Conservation (phyloP, 306 rosid species). For the Spatholobus suberectus region DNA sequence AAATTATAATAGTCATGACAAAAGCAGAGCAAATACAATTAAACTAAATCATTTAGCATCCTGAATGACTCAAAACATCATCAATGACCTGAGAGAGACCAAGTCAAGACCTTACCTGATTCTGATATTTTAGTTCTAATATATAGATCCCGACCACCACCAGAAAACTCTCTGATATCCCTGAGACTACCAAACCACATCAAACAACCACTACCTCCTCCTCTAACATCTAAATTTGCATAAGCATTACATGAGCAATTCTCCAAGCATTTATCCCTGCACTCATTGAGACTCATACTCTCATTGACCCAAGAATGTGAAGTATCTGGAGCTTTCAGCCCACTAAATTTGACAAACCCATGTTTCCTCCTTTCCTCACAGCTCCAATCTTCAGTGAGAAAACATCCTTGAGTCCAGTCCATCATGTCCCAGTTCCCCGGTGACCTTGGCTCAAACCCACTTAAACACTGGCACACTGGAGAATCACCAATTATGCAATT, state of each 20-base stretch:
- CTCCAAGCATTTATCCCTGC: conserved; percentile 52
- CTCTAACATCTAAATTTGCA: conserved; percentile 50
- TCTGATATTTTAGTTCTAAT: conserved; percentile 47
- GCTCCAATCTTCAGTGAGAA: conserved; percentile 30
- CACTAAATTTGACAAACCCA: conserved; percentile 48
- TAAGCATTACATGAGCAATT: conserved; percentile 71
- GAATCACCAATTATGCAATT: conserved; percentile 42
- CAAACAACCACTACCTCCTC: conserved; percentile 65
- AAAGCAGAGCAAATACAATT: not conserved
- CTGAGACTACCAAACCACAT: conserved; percentile 59
- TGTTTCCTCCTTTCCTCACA: conserved; percentile 41
- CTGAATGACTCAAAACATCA: not conserved
- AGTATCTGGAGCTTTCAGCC: conserved; percentile 61
- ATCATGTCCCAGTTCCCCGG: conserved; percentile 51
- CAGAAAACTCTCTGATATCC: conserved; percentile 43
- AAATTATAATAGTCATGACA: not conserved
- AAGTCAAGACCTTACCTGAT: conserved; percentile 38
- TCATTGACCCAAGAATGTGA: conserved; percentile 51
- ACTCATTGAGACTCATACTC: conserved; percentile 52
- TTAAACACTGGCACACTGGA: conserved; percentile 59
- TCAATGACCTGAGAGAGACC: not conserved
- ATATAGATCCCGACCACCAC: conserved; percentile 46
- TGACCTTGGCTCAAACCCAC: conserved; percentile 57
- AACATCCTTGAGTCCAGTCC: conserved; percentile 66
- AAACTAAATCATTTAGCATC: conserved; percentile 4